Evolutionary conservation across 768 basidiomycete species (phyloP).

Genomic region (Boletus patriciae): DNA sequence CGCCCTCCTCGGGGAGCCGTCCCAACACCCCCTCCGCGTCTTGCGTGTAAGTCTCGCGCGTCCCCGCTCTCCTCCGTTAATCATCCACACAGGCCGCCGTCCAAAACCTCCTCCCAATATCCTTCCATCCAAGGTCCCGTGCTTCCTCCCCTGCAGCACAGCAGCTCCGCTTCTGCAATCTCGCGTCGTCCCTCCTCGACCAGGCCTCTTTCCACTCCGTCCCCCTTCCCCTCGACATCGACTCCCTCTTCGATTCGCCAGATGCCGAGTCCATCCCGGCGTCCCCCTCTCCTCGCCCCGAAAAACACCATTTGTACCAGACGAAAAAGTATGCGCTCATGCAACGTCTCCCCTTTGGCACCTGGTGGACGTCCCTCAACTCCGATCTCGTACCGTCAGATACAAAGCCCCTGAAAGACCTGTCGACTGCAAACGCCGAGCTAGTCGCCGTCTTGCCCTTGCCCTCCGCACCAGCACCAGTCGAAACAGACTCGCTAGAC

Average conservation of each 20-base stretch:
- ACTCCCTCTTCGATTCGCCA: conserved; percentile 37
- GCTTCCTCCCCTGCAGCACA: conserved; percentile 63
- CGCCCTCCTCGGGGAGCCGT: conserved; percentile 52
- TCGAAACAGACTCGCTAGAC: conserved; percentile 29
- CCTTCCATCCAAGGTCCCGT: conserved; percentile 62
- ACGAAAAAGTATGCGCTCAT: conserved; percentile 71
- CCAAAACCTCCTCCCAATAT: conserved; percentile 64
- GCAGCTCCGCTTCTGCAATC: conserved; percentile 72
- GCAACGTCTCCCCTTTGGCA: conserved; percentile 73
- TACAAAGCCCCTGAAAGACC: conserved; percentile 44
- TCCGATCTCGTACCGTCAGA: conserved; percentile 42
- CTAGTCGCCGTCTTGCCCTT: conserved; percentile 73
- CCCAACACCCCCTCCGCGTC: conserved; percentile 52
- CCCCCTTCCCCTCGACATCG: conserved; percentile 46
- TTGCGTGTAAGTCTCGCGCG: conserved; percentile 49
- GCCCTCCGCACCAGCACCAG: conserved; percentile 39
- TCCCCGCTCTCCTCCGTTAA: conserved; percentile 14
- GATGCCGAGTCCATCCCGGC: conserved; percentile 27
- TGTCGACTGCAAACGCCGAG: conserved; percentile 68
- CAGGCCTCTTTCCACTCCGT: conserved; percentile 57
- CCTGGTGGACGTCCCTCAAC: conserved; percentile 77
- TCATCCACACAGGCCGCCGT: conserved; percentile 53
- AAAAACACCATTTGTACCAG: conserved; percentile 31
- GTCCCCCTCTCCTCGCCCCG: conserved; percentile 14
- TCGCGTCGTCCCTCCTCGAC: conserved; percentile 69